Evolutionary conservation across 441 rosid genomes (phyloP), one percentile per base, ranked within the genome.

Genomic region (Omphalea diandra): DNA sequence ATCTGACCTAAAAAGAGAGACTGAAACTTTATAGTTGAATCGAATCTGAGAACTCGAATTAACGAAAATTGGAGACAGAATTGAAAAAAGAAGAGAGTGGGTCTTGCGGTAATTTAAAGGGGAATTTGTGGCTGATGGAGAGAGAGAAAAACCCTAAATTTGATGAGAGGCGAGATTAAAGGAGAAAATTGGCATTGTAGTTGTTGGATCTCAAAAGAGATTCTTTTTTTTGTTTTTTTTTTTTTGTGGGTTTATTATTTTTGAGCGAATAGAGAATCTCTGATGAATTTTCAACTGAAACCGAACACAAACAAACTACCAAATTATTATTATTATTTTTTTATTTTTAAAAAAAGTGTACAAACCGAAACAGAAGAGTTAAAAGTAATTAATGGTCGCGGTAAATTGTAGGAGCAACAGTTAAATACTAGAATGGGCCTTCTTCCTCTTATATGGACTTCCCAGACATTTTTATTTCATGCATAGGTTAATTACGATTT

Each of bases 181-280:
- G 59, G 49, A n/a, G n/a, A 62, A 59, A 72, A 57, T 61, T 71
- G 81, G 63, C 85, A 71, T 55, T 67, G 70, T 72, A n/a, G n/a
- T 20, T 18, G 64, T 71, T 73, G 84, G 88, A 86, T 83, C 89
- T 80, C 74, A 70, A 68, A 76, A 70, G 63, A 74, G 53, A 24
- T 57, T 59, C 55, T 65, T n/a, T 35, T 33, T 33, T 7, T 40
- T 15, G 5, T 35, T 11, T 20, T 7, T 43, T 22, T 7, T 12
- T 31, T n/a, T n/a, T 35, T 49, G 14, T 41, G 31, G 57, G 31
- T 18, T 50, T 15, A n/a, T 3, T 44, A 41, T 36, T 1, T 3
- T 14, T 8, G 5, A 17, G 12, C n/a, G 22, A 12, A n/a, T n/a
- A 60, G 27, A 26, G 70, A 70, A 64, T 52, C 72, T 76, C 72